phyloP scores from a whole-genome alignment of 352 stramenopile species.

The Globisporangium abappressorium region DNA sequence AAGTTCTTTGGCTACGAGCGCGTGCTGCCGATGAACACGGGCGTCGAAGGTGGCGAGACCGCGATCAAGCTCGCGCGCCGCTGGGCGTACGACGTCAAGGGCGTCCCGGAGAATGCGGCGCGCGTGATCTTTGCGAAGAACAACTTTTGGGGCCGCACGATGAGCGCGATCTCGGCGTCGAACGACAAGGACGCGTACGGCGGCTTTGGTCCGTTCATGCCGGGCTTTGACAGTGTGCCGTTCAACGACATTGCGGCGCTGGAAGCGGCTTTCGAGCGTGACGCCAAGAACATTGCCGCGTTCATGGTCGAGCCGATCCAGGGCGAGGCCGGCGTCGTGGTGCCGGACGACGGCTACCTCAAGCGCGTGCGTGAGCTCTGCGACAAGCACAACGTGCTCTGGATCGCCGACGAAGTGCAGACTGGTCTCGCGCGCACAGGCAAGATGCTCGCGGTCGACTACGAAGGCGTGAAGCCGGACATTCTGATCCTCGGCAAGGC shows the following conservation, averaged over 20 bases:
- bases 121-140: conserved; percentile 96
- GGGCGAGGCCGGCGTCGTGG: conserved; percentile 97
- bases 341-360: conserved; percentile 97
- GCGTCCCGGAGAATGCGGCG: conserved; percentile 88
- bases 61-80: conserved; percentile 95
- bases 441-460: conserved; percentile 95
- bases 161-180: conserved; percentile 95
- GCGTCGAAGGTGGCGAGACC: conserved; percentile 98
- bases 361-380: conserved; percentile 88
- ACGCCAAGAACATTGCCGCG: conserved; percentile 91
- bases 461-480: conserved; percentile 97
- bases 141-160: conserved; percentile 99
- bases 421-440: conserved; percentile 96
- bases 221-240: conserved; percentile 90
- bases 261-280: conserved; percentile 70
- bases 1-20: conserved; percentile 97
- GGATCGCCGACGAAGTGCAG: conserved; percentile 99
- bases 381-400: conserved; percentile 97
- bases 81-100: conserved; percentile 98
- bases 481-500: conserved; percentile 97
- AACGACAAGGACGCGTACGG: conserved; percentile 87
- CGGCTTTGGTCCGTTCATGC: conserved; percentile 98
- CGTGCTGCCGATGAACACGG: conserved; percentile 98
- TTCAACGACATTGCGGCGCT: conserved; percentile 94
- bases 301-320: conserved; percentile 99